These are phyloP conservation scores for Cutaneotrichosporon sp. DNA, from an alignment of 1,284 basidiomycete genomes.

Conservation along the genomic window DNA sequence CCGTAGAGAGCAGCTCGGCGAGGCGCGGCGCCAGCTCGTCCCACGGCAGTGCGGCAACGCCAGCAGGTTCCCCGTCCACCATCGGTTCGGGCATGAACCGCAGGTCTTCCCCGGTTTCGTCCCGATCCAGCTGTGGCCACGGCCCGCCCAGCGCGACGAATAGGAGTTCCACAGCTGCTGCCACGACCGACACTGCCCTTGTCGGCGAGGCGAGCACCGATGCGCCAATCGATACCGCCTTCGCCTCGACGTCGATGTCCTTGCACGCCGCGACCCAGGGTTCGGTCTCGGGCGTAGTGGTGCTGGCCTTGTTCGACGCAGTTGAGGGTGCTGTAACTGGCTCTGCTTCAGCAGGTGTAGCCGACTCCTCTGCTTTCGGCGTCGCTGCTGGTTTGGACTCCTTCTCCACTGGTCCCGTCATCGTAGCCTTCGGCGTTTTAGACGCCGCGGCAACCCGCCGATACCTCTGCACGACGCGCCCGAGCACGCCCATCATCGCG, in stretches of 20 bases:
- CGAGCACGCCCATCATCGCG: constrained; percentile 71
- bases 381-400: constrained; percentile 10
- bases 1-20: constrained; percentile 25
- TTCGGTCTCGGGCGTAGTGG: background rate
- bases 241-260: constrained; percentile 6
- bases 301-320: background rate
- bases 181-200: constrained; percentile 25
- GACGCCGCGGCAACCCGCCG: too few species aligned
- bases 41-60: constrained; percentile 30
- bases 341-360: background rate
- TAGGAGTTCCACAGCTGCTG: constrained; percentile 34
- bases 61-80: constrained; percentile 11
- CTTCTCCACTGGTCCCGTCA: background rate
- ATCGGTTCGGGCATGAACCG: constrained; percentile 8
- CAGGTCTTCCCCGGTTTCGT: background rate
- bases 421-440: too few species aligned
- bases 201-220: constrained; percentile 7
- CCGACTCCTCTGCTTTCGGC: background rate
- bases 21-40: constrained; percentile 34
- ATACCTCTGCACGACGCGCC: constrained; percentile 52
- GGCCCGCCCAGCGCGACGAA: constrained; percentile 25
- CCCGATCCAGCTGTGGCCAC: constrained; percentile 22
- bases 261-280: constrained; percentile 11
- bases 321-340: background rate
- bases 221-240: constrained; percentile 10